Base-by-base conservation (phyloP, 2,329 filamentous ascomycete species). In the Ilyonectria robusta region DNA sequence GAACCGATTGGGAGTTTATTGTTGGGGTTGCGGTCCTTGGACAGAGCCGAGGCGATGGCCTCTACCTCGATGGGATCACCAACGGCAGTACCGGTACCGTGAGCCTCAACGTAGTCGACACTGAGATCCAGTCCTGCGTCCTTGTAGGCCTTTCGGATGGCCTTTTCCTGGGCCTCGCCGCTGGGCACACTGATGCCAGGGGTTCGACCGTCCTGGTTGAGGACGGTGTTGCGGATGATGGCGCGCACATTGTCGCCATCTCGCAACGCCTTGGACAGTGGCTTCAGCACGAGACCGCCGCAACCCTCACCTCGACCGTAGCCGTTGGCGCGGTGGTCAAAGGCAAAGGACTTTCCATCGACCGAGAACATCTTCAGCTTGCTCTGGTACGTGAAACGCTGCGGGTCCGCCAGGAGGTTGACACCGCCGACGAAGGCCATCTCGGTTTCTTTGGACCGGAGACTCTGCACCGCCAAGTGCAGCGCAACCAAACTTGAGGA, bases 271-370 rank as follows among this genome's bases (percentile, higher is more conserved):
- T 80, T 77, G 8, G 79, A 78, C 11, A 78, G 70, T 4, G 70
- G 78, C 72, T 86, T 87, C 1, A 87, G 66, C 2, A 86, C 67
- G 5, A 87, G 64, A 15, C 80, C 76, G 2, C 76, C 80, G 19
- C 80, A 75, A 1, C 84, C 86, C 68, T 87, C 85, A 4, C 84
- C 85, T 40, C 84, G 77, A 1, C 78, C 84, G 67, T 87, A 88
- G 2, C 86, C 86, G 70, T 84, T 78, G 4, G 83, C 86, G 26
- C 75, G 69, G 13, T 75, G 66, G 60, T 86, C 85, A 66, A 81
- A 85, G 17, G 76, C 73, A 35, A 76, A 76, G 6, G 74, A 83
- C 35, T 67, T 72, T 6, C 79, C 78, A 23, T 78, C 65, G 6
- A 59, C 60, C 6, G 72, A 75, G 55, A 77, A 70, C 68, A 74